Conservation (phyloP, 2,329 filamentous ascomycete genomes). For the Penicillium janthinellum region DNA sequence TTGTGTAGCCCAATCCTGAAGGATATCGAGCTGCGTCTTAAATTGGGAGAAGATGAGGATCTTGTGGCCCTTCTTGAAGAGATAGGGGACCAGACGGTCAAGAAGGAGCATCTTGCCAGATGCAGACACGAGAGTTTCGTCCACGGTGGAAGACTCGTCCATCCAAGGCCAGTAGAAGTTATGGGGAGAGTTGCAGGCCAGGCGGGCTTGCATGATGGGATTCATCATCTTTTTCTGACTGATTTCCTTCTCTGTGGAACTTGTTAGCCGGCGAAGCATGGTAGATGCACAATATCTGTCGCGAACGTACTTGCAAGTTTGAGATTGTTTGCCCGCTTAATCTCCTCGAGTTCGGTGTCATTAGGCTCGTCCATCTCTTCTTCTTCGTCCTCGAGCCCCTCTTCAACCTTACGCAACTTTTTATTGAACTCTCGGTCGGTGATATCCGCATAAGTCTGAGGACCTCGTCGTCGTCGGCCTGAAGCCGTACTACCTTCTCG, state of each 20-base stretch:
- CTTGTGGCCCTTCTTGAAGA: constrained; percentile 78
- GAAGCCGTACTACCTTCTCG: constrained; percentile 63
- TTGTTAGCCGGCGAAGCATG: constrained; percentile 32
- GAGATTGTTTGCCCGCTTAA: constrained; percentile 66
- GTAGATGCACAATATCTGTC: neutral
- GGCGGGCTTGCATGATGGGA: constrained; percentile 83
- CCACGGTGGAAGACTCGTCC: constrained; percentile 61
- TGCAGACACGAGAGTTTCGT: constrained; percentile 80
- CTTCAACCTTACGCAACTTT: constrained; percentile 54
- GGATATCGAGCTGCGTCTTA: constrained; percentile 86
- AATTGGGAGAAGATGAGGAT: constrained; percentile 97
- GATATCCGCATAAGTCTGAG: constrained; percentile 66
- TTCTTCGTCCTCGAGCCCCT: constrained; percentile 63
- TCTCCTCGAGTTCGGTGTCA: constrained; percentile 60
- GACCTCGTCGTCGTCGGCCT: constrained; percentile 54
- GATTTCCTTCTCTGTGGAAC: constrained; percentile 71
- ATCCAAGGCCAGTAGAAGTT: constrained; percentile 96
- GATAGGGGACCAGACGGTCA: constrained; percentile 75
- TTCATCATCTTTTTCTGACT: constrained; percentile 89
- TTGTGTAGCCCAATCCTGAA: constrained; percentile 81
- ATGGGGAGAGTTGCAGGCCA: constrained; percentile 91
- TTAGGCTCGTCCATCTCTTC: constrained; percentile 52
- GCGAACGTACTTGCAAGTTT: constrained; percentile 70
- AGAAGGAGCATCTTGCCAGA: constrained; percentile 96
- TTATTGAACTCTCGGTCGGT: constrained; percentile 85